Base-by-base conservation (phyloP, 2,329 filamentous ascomycete genomes). In the Tolypocladium inflatum region DNA sequence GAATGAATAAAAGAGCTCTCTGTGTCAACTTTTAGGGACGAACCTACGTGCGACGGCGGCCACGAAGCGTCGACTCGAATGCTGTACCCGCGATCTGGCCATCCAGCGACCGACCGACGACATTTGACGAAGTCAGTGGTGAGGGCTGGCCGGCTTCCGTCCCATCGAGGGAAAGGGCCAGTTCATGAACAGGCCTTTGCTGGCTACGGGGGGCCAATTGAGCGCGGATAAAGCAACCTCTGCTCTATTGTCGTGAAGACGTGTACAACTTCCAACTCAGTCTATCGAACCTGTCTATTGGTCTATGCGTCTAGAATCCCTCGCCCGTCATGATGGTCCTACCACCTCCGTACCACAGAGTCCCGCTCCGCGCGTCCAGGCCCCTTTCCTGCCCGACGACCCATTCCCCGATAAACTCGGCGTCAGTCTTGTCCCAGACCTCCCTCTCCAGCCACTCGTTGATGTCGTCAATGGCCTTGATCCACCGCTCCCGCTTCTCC, bases 271-370 rank as follows among this genome's bases (percentile, higher is more conserved):
- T 51, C 30, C 33, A 19, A n/a, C 21, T 17, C 10, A 17, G 30
- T 48, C 41, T 45, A 55, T 45, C 19, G 9, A 55, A 43, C 10
- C 7, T 9, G 33, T 33, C 23, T 51, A 48, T 26, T 2, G 10
- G 17, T 38, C 21, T 21, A 45, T 19, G 23, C 45, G 30, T 63
- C 62, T 70, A 86, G 67, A 85, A 87, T 0, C 84, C 84, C 69
- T 86, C 83, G 21, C 84, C 84, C 21, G 79, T 57, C 67, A 79
- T 74, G 60, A 96, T 79, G 4, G 84, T 88, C 62, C 88, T 81
- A 1, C 92, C 92, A 33, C 86, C 89, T 41, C 88, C 93, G 74
- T 96, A 97, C 91, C 92, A 97, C 51, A 96, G 73, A 7, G 80
- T 78, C 0, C 93, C 93, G 62, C 81, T 83, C 51, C 90, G 82